Percentiles rank a stretch among this genome's conserved stretches.
Conservation (phyloP, 345 rosid genomes). For the Rhodamnia rubescens region DNA sequence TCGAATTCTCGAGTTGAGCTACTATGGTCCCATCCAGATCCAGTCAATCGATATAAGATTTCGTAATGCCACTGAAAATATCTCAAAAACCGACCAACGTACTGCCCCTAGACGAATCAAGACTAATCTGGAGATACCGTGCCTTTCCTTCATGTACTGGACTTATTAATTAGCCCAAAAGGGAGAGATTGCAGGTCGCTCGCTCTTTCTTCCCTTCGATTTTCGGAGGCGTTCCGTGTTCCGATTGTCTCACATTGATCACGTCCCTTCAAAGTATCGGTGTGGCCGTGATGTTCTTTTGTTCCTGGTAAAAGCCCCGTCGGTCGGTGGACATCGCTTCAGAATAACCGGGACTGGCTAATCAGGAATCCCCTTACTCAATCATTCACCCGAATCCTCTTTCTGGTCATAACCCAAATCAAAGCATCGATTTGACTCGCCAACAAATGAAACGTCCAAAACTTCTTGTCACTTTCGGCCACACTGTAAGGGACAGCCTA, state of each 20-base stretch:
- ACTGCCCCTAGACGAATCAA: neutral
- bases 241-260: neutral
- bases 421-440: neutral
- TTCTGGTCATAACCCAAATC: neutral
- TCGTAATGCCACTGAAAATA: neutral
- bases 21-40: neutral
- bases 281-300: neutral
- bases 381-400: neutral
- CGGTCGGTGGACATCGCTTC: neutral
- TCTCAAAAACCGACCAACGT: too few relatives aligned
- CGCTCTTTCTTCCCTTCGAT: neutral
- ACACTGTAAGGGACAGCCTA: neutral
- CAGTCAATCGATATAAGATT: neutral
- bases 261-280: neutral
- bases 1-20: neutral
- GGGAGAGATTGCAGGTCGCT: neutral
- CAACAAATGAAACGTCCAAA: neutral
- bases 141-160: neutral
- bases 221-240: neutral
- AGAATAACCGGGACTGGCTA: neutral
- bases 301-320: neutral
- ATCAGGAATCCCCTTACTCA: neutral
- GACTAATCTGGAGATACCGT: neutral
- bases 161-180: neutral
- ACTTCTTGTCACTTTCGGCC: neutral